Base-by-base conservation (phyloP, 2,329 filamentous ascomycete genomes). In the Fusarium domesticum region DNA sequence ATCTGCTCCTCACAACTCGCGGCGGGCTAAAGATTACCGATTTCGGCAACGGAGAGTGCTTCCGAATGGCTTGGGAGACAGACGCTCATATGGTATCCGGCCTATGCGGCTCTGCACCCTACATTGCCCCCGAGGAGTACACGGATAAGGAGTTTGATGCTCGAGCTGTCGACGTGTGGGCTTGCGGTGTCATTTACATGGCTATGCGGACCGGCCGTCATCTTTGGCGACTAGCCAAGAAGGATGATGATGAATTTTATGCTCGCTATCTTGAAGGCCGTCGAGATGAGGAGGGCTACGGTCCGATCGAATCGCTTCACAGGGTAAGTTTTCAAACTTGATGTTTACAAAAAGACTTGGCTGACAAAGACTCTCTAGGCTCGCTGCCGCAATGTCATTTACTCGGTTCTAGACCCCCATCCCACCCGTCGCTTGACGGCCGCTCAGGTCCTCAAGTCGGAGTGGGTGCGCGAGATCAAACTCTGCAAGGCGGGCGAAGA, bases 121-220 rank as follows among this genome's bases (percentile, higher is more conserved):
- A 98, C 64, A 98, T 98, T 57, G 89, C 93, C 2, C 93, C 93
- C 0, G 93, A 98, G 66, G 93, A 98, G 67, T 98, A 98, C 61
- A 81, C 84, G 2, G 91, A 95, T 64, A 90, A 85, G 65, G 93
- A 98, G 65, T 98, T 98, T 56, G 93, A 98, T 63, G 93, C 93
- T 20, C 81, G 93, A 45, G 92, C 93, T n/a, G 92, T 98, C 37
- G 93, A 98, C 62, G 86, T 97, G 12, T 98, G 93, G 93, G 93
- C 93, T 18, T 96, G 90, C 48, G 93, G 93, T 64, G 93, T 98
- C 39, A 98, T 98, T 48, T 98, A 98, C 72, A 98, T 98, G 93
- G 93, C 93, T 12, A 98, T 98, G 93, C 81, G 93, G 46, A 97
- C 92, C 2, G 93, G 93, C 6, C 81, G 93, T 41, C 93, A 98